Conservation (phyloP, 2,329 filamentous ascomycete genomes). For the Microdochium trichocladiopsis region DNA sequence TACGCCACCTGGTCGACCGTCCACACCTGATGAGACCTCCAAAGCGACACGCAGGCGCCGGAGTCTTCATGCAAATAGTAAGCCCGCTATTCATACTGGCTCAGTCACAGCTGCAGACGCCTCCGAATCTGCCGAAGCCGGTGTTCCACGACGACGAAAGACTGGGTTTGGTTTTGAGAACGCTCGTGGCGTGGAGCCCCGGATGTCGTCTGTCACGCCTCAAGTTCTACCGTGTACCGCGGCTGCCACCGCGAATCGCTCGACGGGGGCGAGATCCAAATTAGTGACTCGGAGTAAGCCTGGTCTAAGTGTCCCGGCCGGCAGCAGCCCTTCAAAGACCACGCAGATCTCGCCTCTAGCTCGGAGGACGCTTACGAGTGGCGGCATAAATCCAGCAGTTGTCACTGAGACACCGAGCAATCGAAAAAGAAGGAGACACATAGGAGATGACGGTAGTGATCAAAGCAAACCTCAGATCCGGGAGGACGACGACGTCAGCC, state of each 20-base stretch:
- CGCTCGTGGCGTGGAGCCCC: neutral
- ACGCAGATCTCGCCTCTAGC: neutral
- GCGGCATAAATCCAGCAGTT: neutral
- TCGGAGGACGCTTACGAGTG: neutral
- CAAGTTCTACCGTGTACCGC: neutral
- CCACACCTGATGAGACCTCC: neutral
- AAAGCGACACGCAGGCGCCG: neutral
- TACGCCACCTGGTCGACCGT: neutral
- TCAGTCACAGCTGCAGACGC: neutral
- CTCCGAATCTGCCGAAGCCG: neutral
- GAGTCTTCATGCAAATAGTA: no score
- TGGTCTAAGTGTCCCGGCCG: neutral
- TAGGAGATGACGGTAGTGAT: slow-evolving; percentile 5
- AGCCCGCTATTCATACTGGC: no score
- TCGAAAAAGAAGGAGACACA: slow-evolving; percentile 1
- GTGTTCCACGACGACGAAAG: neutral
- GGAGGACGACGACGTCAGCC: neutral
- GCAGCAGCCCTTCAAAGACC: neutral
- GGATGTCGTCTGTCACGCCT: neutral
- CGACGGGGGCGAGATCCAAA: neutral
- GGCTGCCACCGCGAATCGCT: no score
- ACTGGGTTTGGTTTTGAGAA: neutral
- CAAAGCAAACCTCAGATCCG: no score
- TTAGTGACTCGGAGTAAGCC: neutral
- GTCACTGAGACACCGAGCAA: neutral